These are phyloP conservation scores for Cryptosporidium baileyi DNA, from an alignment of 169 alveolate genomes.

Conservation along the genomic window DNA sequence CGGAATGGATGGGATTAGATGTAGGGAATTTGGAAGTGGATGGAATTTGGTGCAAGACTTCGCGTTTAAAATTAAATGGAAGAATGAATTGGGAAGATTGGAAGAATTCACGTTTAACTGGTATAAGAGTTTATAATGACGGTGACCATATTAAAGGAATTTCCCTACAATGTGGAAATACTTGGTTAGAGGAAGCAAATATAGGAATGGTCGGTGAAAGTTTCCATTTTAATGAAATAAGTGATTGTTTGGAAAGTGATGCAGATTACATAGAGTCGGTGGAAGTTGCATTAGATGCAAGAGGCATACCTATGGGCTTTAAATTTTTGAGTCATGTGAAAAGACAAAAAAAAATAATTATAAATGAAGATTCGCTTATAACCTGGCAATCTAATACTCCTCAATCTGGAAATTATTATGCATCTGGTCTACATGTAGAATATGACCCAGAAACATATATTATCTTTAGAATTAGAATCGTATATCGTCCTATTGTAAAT, in stretches of 20 bases:
- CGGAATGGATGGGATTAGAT: slow-evolving; percentile 68
- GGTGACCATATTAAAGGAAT: slow-evolving; percentile 62
- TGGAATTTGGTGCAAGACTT: slow-evolving; percentile 68
- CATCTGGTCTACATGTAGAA: slow-evolving; percentile 64
- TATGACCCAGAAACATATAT: slow-evolving; percentile 55
- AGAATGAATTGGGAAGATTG: slow-evolving; percentile 69
- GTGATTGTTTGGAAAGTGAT: slow-evolving; percentile 53
- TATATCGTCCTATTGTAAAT: slow-evolving; percentile 58
- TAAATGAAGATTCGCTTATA: slow-evolving; percentile 3
- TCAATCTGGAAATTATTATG: slow-evolving; percentile 22
- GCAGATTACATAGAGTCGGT: slow-evolving; percentile 60
- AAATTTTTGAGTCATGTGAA: slow-evolving; percentile 12
- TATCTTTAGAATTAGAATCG: slow-evolving; percentile 54
- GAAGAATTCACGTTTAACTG: slow-evolving; percentile 62
- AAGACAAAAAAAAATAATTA: slow-evolving; percentile 29
- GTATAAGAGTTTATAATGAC: slow-evolving; percentile 36
- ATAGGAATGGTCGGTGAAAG: slow-evolving; percentile 23
- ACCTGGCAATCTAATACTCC: slow-evolving; percentile 52
- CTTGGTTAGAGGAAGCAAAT: slow-evolving; percentile 66
- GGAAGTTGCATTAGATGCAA: slow-evolving; percentile 55
- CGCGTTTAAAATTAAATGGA: slow-evolving; percentile 58
- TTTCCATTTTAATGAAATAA: slow-evolving; percentile 39
- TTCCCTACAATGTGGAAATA: slow-evolving; percentile 47
- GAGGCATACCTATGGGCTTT: slow-evolving; percentile 49
- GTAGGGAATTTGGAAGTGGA: slow-evolving; percentile 35